Evolutionary conservation across 1,284 basidiomycete species (phyloP), one percentile per base, ranked within the genome.

Genomic region (Ustilago bromivora): DNA sequence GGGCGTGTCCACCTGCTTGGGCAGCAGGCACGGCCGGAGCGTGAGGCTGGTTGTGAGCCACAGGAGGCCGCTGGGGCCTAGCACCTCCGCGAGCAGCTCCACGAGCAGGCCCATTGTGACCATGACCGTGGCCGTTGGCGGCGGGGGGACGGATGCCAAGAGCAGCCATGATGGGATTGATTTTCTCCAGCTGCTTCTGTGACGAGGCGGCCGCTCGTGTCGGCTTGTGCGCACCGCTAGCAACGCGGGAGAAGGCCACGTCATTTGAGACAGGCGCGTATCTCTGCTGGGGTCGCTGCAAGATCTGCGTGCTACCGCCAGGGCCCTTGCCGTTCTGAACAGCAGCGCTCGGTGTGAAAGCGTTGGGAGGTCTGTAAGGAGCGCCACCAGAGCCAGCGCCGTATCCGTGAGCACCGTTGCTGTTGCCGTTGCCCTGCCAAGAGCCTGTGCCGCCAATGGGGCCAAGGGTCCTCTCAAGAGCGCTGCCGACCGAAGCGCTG

Each of bases 401-500:
- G 52, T 71, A 63, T 31, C 69, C 74, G 15, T 68, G 68, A 23
- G 53, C 64, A 35, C 71, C 68, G 54, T 63, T 69, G 59, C 66
- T 57, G 19, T 70, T 60, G 46, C 65, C 58, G 46, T 61, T 71
- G 63, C 66, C 55, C 55, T 72, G 63, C 43, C 61, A 55, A 43
- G 35, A 31, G 34, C 72, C 78, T 4, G 60, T 66, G 28, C 63
- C 71, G n/a, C 68, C 71, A 17, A 79, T 70, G 4, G 78, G 78
- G 4, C 78, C 78, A 4, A 79, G 63, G 28, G 78, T 79, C 53
- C 78, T 68, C 63, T 79, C 78, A 34, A 79, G 71, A 17, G 78
- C 78, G 47, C 61, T 68, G 35, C 74, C 71, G 7, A 71, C 68
- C 32, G 74, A 74, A 10, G 75, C 75, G 57, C 76, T 78, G 23